phyloP scores from a whole-genome alignment of 73 alveolate genomes.

The Paramecium primaurelia region DNA sequence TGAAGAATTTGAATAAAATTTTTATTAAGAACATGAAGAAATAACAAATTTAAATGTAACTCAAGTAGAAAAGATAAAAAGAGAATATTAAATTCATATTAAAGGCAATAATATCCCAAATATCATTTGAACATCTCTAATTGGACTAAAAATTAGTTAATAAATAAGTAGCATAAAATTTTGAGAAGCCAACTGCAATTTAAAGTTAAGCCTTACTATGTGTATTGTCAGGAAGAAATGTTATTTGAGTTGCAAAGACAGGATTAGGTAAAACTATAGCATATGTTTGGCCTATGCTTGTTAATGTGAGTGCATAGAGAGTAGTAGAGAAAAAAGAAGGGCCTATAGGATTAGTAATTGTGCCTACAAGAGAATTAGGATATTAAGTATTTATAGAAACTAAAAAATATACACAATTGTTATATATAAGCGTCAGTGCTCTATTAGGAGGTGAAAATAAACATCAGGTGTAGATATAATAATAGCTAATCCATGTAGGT shows the following conservation, averaged over 20 bases:
- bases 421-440: conserved; percentile 73
- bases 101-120: conserved; percentile 81
- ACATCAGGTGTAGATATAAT: conserved; percentile 76
- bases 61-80: conserved; percentile 74
- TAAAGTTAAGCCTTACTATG: conserved; percentile 72
- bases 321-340: conserved; percentile 65
- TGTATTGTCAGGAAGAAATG: conserved; percentile 62
- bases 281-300: conserved; percentile 64
- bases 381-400: conserved; percentile 75
- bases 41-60: conserved; percentile 68
- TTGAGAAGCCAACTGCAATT: conserved; percentile 88
- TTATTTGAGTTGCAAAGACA: conserved; percentile 64
- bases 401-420: conserved; percentile 68
- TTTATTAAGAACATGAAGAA: conserved; percentile 88
- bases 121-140: conserved; percentile 57
- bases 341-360: conserved; percentile 71
- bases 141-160: conserved; percentile 63
- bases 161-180: conserved; percentile 60
- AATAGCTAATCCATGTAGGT: conserved; percentile 93
- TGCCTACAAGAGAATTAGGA: conserved; percentile 82
- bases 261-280: conserved; percentile 74
- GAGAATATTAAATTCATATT: conserved; percentile 69
- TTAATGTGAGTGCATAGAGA: conserved; percentile 43
- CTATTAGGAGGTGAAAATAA: conserved; percentile 86
- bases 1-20: conserved; percentile 73